A percentile compares a stretch with the other conserved stretches of the same genome.
Evolutionary conservation across 805 yeast species (phyloP).

Genomic region (Zygoascus flipseniorum): DNA sequence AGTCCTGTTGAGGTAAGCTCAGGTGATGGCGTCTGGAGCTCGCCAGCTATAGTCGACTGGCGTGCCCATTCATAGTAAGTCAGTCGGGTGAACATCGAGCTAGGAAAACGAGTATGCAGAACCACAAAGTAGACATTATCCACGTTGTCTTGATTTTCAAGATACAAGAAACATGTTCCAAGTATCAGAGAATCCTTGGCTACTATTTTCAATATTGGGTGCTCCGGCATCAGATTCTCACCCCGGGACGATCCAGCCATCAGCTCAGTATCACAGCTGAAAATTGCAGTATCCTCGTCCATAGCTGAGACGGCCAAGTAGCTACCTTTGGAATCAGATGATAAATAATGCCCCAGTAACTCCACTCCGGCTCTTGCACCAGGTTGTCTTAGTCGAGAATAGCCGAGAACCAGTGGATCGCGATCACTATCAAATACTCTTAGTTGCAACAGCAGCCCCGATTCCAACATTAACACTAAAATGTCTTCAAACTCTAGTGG

Average conservation of each 20-base stretch:
- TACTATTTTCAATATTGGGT: background rate
- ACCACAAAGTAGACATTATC: conserved; percentile 4
- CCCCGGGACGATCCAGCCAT: background rate
- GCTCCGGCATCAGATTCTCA: background rate
- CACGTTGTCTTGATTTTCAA: background rate
- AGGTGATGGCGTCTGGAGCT: background rate
- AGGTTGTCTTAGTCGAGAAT: background rate
- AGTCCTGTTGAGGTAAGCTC: background rate
- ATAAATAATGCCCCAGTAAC: background rate
- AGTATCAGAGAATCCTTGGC: background rate
- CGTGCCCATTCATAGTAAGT: background rate
- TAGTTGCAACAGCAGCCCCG: background rate
- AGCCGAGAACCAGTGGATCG: background rate
- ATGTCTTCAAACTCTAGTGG: background rate
- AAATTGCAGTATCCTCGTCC: background rate
- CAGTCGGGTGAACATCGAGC: background rate
- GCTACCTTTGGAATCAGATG: background rate
- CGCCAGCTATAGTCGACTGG: background rate
- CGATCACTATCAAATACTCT: background rate
- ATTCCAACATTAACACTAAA: background rate
- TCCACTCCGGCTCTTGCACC: background rate
- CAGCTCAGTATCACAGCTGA: background rate
- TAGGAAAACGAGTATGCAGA: background rate
- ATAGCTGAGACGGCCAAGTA: background rate
- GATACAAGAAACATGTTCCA: conserved; percentile 6